These are phyloP conservation scores for Diutina rugosa DNA, from an alignment of 1,139 yeast species.

Conservation along the genomic window DNA sequence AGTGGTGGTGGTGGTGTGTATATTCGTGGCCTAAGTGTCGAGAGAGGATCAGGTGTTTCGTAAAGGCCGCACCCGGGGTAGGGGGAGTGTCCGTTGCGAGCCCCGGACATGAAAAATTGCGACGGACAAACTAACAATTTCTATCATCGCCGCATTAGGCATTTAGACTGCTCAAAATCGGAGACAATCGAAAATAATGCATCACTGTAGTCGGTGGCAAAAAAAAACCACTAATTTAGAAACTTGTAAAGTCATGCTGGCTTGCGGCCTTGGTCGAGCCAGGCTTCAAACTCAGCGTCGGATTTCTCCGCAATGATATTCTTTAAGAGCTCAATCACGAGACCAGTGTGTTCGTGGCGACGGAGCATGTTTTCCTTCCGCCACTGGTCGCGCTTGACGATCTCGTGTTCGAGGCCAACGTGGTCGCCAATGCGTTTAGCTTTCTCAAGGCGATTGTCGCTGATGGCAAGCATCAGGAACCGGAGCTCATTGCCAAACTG, in stretches of 20 bases:
- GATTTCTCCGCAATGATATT: constrained; percentile 19
- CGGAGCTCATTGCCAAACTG: constrained; percentile 36
- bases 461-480: constrained; percentile 46
- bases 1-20: background rate
- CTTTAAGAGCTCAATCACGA: constrained; percentile 34
- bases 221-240: too few relatives aligned
- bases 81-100: background rate
- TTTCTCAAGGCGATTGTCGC: constrained; percentile 34
- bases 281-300: constrained; percentile 33
- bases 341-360: constrained; percentile 42
- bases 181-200: too few relatives aligned
- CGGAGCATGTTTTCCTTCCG: constrained; percentile 31
- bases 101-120: too few relatives aligned
- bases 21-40: background rate
- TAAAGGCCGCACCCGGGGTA: background rate
- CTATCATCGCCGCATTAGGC: too few relatives aligned
- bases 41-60: background rate
- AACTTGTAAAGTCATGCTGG: background rate
- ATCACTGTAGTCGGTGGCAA: background rate
- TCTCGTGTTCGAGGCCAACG: constrained; percentile 13
- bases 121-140: too few relatives aligned
- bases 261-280: constrained; percentile 15
- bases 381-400: constrained; percentile 26
- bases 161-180: too few relatives aligned
- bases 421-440: constrained; percentile 26